Base-by-base conservation (phyloP, 1,284 basidiomycete species). In the Cryptococcus sp. region DNA sequence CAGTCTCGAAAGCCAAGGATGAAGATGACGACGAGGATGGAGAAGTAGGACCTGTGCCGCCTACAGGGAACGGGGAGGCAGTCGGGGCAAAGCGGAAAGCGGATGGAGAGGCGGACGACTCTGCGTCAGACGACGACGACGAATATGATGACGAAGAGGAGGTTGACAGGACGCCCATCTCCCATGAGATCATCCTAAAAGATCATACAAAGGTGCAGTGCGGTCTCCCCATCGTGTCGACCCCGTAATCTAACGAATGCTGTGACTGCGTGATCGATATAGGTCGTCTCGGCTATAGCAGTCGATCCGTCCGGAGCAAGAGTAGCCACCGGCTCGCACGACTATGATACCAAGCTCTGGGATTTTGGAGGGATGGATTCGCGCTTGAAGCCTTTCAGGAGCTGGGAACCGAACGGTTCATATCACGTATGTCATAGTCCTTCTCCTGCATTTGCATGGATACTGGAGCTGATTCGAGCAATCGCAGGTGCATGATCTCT, bases 361-460 rank as follows among this genome's bases (percentile, higher is more conserved):
- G 96, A 99, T 78, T 99, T 99, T 80, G 96, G 95, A 69, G 96
- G 96, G 7, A 99, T 99, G 95, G 89, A 90, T 69, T 81, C 83
- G 63, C 66, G 76, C 5, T 84, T 89, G 76, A 90, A 90, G 74
- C 94, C 96, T 16, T 99, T 99, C 85, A 91, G 93, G 80, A 90
- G 85, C 63, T 98, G 91, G 85, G 93, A 99, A 77, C 91, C 93
- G 58, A 87, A 89, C 58, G 93, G 91, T 60, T 90, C 87, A 66
- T 97, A 99, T 79, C 88, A 94, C 80, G 82, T 17, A 47, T 27
- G 22, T 30, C 5, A 17, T 19, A 3, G 6, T 41, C 22, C 20
- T 27, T 6, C 42, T 19, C 15, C 23, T 54, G 8, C 30, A 23
- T 16, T 51, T 38, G 38, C 30, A 4, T 16, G 20, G 5, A 40